Conservation (phyloP, 2,329 filamentous ascomycete genomes). For the Hymenoscyphus repandus region DNA sequence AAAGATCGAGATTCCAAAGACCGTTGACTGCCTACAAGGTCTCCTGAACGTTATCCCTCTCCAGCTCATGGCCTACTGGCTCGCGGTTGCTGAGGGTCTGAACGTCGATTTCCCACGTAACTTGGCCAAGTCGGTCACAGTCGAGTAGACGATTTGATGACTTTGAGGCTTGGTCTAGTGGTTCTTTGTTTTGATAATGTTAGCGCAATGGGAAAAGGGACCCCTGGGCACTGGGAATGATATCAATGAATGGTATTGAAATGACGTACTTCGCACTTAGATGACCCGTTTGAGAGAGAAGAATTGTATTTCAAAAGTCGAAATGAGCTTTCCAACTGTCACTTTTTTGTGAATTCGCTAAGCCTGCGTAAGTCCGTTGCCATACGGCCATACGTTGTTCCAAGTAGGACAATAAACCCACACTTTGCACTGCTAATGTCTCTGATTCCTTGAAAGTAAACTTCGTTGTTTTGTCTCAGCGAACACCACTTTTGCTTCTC, state of each 20-base stretch:
- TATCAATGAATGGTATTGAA: background rate
- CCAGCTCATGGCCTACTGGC: slow-evolving; percentile 98
- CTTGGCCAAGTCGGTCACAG: slow-evolving; percentile 97
- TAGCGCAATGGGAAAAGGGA: slow-evolving; percentile 2
- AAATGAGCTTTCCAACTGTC: no score
- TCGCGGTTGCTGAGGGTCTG: slow-evolving; percentile 89
- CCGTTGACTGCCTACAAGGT: slow-evolving; percentile 91
- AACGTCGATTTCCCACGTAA: slow-evolving; percentile 99
- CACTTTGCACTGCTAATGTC: no score
- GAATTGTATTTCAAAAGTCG: no score
- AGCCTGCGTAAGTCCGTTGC: no score
- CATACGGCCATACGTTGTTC: no score
- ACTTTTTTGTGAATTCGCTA: no score
- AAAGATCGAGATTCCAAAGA: slow-evolving; percentile 96
- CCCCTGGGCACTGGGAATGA: background rate
- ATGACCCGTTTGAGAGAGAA: no score
- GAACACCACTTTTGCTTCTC: no score
- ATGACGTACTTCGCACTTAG: no score
- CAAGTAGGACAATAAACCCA: no score
- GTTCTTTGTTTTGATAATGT: slow-evolving; percentile 6
- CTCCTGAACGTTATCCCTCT: slow-evolving; percentile 96
- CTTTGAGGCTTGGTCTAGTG: background rate
- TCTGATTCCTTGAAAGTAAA: no score
- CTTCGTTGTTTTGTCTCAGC: no score
- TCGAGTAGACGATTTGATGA: slow-evolving; percentile 61